A percentile compares a stretch with the other conserved stretches of the same genome.
phyloP scores from a whole-genome alignment of 2,329 filamentous ascomycete species.

The Ilyonectria destructans region DNA sequence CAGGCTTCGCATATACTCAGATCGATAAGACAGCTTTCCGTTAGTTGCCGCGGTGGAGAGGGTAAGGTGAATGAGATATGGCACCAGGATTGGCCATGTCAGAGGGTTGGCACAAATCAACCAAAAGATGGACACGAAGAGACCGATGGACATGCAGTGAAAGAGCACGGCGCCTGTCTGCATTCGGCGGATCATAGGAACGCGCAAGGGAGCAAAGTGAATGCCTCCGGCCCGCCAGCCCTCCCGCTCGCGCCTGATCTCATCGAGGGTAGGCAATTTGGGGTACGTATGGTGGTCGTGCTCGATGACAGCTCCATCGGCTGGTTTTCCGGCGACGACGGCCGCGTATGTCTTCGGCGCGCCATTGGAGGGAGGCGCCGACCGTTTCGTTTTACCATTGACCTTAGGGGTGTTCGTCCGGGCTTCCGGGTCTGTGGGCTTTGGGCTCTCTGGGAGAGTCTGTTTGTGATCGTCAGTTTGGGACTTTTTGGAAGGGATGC shows the following conservation, averaged over 20 bases:
- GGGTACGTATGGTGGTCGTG: conserved; percentile 47
- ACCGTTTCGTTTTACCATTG: conserved; percentile 41
- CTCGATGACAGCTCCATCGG: conserved; percentile 25
- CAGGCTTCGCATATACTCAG: conserved; percentile 80
- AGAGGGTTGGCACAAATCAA: conserved; percentile 92
- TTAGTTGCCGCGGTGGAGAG: conserved; percentile 85
- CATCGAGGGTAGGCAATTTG: conserved; percentile 43
- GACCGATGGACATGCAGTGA: conserved; percentile 81
- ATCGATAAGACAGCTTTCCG: conserved; percentile 82
- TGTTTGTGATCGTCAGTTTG: conserved; percentile 23
- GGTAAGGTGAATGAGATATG: conserved; percentile 88
- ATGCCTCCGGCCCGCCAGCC: conserved; percentile 70
- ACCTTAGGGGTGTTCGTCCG: conserved; percentile 37
- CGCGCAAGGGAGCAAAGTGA: conserved; percentile 86
- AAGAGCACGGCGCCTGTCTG: conserved; percentile 86
- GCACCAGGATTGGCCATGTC: conserved; percentile 84
- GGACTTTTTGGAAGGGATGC: not conserved
- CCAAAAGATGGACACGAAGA: conserved; percentile 86
- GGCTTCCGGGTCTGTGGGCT: conserved; percentile 33
- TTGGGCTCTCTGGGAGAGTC: conserved; percentile 23
- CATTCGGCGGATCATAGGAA: conserved; percentile 79
- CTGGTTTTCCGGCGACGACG: conserved; percentile 34
- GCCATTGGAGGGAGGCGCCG: conserved; percentile 36
- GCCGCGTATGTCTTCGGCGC: conserved; percentile 44
- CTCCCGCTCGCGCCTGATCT: conserved; percentile 46